These are phyloP conservation scores for Ilex asprella DNA, from an alignment of 257 asterid species.

Conservation along the genomic window DNA sequence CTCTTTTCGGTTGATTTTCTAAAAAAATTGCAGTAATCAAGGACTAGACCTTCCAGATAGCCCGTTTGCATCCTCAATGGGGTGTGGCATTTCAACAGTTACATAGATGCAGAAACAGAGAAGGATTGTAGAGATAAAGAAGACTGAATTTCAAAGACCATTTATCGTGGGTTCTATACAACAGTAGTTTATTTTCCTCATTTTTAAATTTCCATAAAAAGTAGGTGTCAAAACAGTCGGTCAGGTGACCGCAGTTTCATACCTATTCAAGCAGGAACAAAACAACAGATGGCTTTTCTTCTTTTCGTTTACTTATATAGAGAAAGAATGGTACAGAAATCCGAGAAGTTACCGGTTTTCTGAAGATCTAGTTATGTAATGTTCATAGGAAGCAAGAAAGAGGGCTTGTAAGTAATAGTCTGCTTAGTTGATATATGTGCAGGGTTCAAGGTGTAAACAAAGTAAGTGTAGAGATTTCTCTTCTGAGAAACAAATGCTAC, in stretches of 20 bases:
- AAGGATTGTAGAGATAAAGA: background rate
- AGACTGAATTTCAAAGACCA: no score
- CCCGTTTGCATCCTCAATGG: background rate
- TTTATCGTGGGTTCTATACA: no score
- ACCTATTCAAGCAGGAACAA: background rate
- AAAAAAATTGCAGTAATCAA: background rate
- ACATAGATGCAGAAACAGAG: background rate
- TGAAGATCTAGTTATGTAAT: background rate
- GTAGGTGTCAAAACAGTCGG: background rate
- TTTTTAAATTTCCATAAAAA: no score
- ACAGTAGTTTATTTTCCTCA: no score
- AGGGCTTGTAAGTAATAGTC: background rate
- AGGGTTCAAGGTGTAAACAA: no score
- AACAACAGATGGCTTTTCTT: background rate
- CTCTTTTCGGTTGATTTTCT: background rate
- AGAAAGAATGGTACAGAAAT: background rate
- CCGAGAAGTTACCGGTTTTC: background rate
- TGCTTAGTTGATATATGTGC: no score
- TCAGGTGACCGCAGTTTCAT: background rate
- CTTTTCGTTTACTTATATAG: background rate
- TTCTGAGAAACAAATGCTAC: no score
- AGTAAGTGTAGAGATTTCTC: no score
- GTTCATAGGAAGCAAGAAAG: background rate
- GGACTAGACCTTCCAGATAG: conserved; percentile 1
- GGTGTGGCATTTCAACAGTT: background rate